Evolutionary conservation across 2,329 filamentous ascomycete genomes (phyloP).

Genomic region (Pseudogymnoascus sp.): DNA sequence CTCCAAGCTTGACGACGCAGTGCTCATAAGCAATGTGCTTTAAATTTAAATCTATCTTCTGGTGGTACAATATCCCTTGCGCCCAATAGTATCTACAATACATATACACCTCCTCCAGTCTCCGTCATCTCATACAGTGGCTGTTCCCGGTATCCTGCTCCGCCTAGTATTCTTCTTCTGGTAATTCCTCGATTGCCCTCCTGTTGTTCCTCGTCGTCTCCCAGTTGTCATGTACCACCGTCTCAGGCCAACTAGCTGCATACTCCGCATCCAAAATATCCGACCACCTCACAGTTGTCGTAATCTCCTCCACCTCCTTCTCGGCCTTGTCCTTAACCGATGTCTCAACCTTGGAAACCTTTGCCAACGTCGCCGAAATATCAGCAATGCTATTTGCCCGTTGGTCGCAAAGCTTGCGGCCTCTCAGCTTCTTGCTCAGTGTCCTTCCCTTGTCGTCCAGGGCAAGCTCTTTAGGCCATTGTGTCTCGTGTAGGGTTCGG

Average conservation of each 20-base stretch:
- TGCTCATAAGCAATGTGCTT: not conserved
- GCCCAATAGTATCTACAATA: slow-evolving; percentile 6
- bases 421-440: slow-evolving; percentile 34
- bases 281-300: slow-evolving; percentile 26
- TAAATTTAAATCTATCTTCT: slow-evolving; percentile 1
- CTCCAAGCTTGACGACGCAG: not conserved
- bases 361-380: slow-evolving; percentile 47
- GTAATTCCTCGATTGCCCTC: slow-evolving; percentile 1
- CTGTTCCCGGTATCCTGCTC: not conserved
- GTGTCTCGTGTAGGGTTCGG: slow-evolving; percentile 52
- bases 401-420: slow-evolving; percentile 48
- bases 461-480: slow-evolving; percentile 46
- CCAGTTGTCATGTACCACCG: slow-evolving; percentile 28
- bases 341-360: slow-evolving; percentile 13
- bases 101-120: not conserved
- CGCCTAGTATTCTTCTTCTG: not conserved
- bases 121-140: not conserved
- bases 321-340: not conserved
- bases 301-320: slow-evolving; percentile 15
- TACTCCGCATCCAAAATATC: slow-evolving; percentile 31
- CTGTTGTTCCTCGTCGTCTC: slow-evolving; percentile 12
- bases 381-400: slow-evolving; percentile 55
- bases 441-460: slow-evolving; percentile 17
- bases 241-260: slow-evolving; percentile 29
- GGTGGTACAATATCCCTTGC: slow-evolving; percentile 4